A percentile compares a stretch with the other conserved stretches of the same genome.
Evolutionary conservation across 2,329 filamentous ascomycete species (phyloP).

Genomic region (Trichoderma endophyticum): DNA sequence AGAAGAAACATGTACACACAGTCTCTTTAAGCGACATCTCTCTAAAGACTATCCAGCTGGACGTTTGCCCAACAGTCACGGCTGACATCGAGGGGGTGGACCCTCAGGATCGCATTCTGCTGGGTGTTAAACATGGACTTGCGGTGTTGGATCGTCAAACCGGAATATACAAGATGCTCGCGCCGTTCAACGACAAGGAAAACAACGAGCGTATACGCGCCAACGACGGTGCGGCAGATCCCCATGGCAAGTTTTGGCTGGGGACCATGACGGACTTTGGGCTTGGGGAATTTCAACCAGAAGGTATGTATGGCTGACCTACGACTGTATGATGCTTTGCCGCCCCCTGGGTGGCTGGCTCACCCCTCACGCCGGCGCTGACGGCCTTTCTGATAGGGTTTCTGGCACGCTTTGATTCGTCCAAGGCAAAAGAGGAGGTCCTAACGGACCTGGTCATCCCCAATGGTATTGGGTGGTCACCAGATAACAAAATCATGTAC

Average conservation of each 20-base stretch:
- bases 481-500: slow-evolving; percentile 70
- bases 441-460: slow-evolving; percentile 70
- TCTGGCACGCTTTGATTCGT: slow-evolving; percentile 62
- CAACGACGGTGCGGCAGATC: slow-evolving; percentile 83
- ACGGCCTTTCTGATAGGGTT: slow-evolving; percentile 50
- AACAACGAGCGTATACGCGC: slow-evolving; percentile 56
- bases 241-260: slow-evolving; percentile 77
- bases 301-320: slow-evolving; percentile 47
- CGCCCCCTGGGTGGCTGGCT: background rate
- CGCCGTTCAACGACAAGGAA: slow-evolving; percentile 42
- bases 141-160: slow-evolving; percentile 69
- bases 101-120: slow-evolving; percentile 62
- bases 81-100: slow-evolving; percentile 71
- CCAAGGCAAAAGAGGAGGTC: slow-evolving; percentile 58
- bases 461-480: slow-evolving; percentile 80
- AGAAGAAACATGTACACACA: slow-evolving; percentile 68
- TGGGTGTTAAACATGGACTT: slow-evolving; percentile 78
- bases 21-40: slow-evolving; percentile 65
- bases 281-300: slow-evolving; percentile 55
- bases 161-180: slow-evolving; percentile 52
- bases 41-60: slow-evolving; percentile 57
- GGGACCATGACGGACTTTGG: slow-evolving; percentile 79
- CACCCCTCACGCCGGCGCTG: background rate
- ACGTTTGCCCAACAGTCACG: slow-evolving; percentile 62
- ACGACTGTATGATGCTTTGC: background rate